Evolutionary conservation across 352 stramenopile species (phyloP), one percentile per base, ranked within the genome.

Genomic region (Globisporangium barbulae): DNA sequence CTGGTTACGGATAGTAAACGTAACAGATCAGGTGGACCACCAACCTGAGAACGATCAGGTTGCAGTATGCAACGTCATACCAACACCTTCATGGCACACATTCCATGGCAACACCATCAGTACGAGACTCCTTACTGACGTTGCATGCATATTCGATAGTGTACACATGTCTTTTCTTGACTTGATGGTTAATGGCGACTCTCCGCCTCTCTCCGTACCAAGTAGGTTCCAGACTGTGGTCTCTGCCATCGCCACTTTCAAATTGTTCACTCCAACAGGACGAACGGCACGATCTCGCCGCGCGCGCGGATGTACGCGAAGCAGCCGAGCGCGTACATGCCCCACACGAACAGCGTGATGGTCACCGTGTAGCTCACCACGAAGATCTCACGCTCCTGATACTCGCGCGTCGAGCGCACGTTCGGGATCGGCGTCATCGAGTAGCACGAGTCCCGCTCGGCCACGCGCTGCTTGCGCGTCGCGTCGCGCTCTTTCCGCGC

Each of bases 261-360:
- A 7, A 5, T 49, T 56, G 6, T 19, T 44, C 8, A 31, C 10
- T 35, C 9, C 21, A 22, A 57, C 50, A 42, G 28, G 4, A 30
- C 50, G n/a, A 57, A 42, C 7, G 50, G 28, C 52, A 61, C 52
- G 30, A 66, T n/a, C 6, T 48, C 61, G n/a, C 39, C 31, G 25
- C 61, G 53, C 53, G 44, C 31, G 39, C 35, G 53, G 17, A 76
- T 17, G 52, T 75, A 84, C 3, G 63, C 22, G 1, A 61, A 54
- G 15, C 76, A 57, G 6, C 71, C 50, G 15, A 70, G 8, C 25
- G 57, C 72, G 58, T 71, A 85, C 15, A 76, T 39, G 10, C 5
- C 21, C 82, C 82, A 91, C 15, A 91, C 80, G 5, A 73, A 28
- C 5, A 88, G 30, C 39, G 82, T 91, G 7, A 78, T 69, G 0